Percentiles rank a stretch among this genome's conserved stretches.
phyloP scores from a whole-genome alignment of 192 early-diverging fungal species.

The Mortierella alpina region DNA sequence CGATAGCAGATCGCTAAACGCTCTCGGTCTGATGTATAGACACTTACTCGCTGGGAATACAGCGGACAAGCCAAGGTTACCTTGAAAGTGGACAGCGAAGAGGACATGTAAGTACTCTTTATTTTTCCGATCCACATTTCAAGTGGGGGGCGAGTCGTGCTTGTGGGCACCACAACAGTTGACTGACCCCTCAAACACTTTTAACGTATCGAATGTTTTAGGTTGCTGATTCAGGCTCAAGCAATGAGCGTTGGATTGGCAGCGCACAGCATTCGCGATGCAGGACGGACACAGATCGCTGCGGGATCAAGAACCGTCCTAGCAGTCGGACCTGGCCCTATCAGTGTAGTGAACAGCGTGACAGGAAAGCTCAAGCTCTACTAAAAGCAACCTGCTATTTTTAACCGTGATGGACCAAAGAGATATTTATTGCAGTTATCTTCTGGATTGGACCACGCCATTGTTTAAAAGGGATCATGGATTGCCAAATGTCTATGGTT shows the following conservation, averaged over 20 bases:
- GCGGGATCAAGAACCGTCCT: constrained; percentile 92
- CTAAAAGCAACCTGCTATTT: neutral
- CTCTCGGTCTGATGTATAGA: constrained; percentile 17
- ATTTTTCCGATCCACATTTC: constrained; percentile 7
- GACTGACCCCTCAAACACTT: neutral
- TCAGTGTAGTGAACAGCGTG: constrained; percentile 34
- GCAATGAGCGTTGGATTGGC: constrained; percentile 71
- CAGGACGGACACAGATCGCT: constrained; percentile 92
- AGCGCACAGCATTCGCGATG: constrained; percentile 86
- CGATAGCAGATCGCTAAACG: neutral
- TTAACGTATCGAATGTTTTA: constrained; percentile 17
- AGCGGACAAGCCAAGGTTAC: constrained; percentile 90
- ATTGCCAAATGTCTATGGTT: too few relatives aligned
- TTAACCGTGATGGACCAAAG: too few relatives aligned
- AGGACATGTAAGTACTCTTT: constrained; percentile 72
- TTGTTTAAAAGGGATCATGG: too few relatives aligned
- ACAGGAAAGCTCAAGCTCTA: constrained; percentile 49
- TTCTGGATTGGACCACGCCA: too few relatives aligned
- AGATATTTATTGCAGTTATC: too few relatives aligned
- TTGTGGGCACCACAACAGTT: neutral
- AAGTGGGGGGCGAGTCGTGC: neutral
- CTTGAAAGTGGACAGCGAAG: constrained; percentile 80
- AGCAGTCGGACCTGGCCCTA: constrained; percentile 89
- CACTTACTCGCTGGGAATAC: constrained; percentile 76
- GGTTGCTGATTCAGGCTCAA: constrained; percentile 70